Evolutionary conservation across 1,139 yeast genomes (phyloP).

Genomic region (Suhomyces guaymorum): DNA sequence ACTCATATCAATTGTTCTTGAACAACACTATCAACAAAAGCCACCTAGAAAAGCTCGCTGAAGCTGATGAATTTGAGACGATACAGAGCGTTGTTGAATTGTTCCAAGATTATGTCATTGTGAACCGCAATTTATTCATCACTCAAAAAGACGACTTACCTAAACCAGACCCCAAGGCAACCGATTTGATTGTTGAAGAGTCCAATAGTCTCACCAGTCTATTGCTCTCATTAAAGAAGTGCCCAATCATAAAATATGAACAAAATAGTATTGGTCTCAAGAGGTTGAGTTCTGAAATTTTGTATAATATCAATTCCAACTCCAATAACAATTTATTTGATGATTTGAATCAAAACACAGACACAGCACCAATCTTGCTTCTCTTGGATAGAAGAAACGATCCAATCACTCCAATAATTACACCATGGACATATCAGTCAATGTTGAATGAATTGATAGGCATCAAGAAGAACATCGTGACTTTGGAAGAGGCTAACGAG

Average conservation of each 20-base stretch:
- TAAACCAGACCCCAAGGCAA: slow-evolving; percentile 29
- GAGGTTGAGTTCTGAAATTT: slow-evolving; percentile 70
- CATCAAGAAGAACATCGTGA: slow-evolving; percentile 77
- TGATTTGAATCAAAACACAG: slow-evolving; percentile 52
- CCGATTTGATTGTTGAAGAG: slow-evolving; percentile 40
- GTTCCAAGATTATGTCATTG: slow-evolving; percentile 77
- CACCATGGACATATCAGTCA: slow-evolving; percentile 98
- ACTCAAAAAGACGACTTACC: slow-evolving; percentile 7
- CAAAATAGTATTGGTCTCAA: slow-evolving; percentile 61
- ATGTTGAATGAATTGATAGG: slow-evolving; percentile 94
- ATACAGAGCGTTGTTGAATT: slow-evolving; percentile 76
- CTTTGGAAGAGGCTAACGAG: slow-evolving; percentile 53
- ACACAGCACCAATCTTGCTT: slow-evolving; percentile 74
- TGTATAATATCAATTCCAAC: slow-evolving; percentile 57
- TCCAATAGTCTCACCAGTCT: slow-evolving; percentile 61
- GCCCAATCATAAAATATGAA: slow-evolving; percentile 80
- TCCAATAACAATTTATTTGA: slow-evolving; percentile 67
- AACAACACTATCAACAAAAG: slow-evolving; percentile 73
- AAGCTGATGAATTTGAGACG: slow-evolving; percentile 82
- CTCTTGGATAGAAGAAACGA: slow-evolving; percentile 83
- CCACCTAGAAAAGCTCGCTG: slow-evolving; percentile 83
- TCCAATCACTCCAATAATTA: slow-evolving; percentile 86
- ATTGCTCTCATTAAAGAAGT: slow-evolving; percentile 68
- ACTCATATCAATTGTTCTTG: slow-evolving; percentile 72
- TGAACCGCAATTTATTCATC: slow-evolving; percentile 66